Conservation (phyloP, 2,329 filamentous ascomycete species). For the Dichotomopilus funicola region DNA sequence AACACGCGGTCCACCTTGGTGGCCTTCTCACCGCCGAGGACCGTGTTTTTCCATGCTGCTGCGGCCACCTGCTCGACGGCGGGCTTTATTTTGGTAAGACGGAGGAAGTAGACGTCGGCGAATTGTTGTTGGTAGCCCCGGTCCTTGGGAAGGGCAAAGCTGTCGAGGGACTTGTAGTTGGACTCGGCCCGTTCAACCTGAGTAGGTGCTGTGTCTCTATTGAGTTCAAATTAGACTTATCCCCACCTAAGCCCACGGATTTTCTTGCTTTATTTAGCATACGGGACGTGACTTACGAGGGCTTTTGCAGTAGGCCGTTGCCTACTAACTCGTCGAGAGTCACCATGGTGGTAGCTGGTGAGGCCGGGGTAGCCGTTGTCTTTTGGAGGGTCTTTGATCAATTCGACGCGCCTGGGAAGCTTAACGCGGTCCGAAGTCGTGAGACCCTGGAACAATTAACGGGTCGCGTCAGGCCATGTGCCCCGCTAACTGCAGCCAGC, state of each 20-base stretch:
- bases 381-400: not conserved
- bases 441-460: conserved; percentile 7
- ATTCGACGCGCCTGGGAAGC: conserved; percentile 14
- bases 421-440: conserved; percentile 9
- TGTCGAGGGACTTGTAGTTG: conserved; percentile 66
- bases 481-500: conserved; percentile 7
- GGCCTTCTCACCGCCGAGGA: conserved; percentile 69
- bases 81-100: conserved; percentile 80
- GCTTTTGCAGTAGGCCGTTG: conserved; percentile 40
- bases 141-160: conserved; percentile 64
- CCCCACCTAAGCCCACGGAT: conserved; percentile 11
- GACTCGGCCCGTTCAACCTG: conserved; percentile 44
- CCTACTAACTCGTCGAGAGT: conserved; percentile 36
- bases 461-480: conserved; percentile 12
- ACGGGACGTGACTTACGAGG: conserved; percentile 35
- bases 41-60: conserved; percentile 70
- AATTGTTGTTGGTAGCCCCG: conserved; percentile 89
- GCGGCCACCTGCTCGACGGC: conserved; percentile 67
- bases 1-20: conserved; percentile 78
- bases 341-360: conserved; percentile 33
- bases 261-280: conserved; percentile 7
- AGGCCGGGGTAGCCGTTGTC: not conserved
- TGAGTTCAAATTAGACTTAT: conserved; percentile 11
- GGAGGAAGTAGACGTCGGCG: conserved; percentile 95
- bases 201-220: conserved; percentile 32